Conservation (phyloP, 2,329 filamentous ascomycete species). For the Lomentospora prolificans region DNA sequence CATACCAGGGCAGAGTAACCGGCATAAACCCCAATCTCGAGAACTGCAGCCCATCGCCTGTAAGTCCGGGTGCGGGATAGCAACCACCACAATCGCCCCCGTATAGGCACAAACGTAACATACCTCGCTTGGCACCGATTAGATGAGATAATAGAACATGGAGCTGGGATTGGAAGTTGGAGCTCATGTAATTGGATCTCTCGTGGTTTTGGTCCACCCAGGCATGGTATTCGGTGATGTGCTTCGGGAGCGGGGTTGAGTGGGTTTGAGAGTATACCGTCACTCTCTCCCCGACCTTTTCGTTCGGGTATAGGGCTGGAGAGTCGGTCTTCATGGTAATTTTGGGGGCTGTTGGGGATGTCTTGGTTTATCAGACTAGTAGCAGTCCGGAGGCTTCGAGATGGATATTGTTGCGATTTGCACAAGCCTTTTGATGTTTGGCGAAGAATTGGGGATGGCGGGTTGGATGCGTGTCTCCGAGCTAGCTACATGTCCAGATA, state of each 20-base stretch:
- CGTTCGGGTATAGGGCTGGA: slow-evolving; percentile 31
- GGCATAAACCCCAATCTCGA: slow-evolving; percentile 39
- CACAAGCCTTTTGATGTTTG: no score
- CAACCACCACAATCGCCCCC: no score
- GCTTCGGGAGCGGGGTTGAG: slow-evolving; percentile 30
- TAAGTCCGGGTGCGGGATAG: no score
- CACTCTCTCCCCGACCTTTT: slow-evolving; percentile 29
- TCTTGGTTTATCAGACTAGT: no score
- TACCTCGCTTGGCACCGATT: slow-evolving; percentile 29
- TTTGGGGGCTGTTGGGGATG: no score
- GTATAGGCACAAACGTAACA: no score
- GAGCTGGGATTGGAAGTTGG: slow-evolving; percentile 30
- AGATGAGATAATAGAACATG: slow-evolving; percentile 30
- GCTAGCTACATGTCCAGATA: neutral
- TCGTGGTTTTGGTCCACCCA: slow-evolving; percentile 15
- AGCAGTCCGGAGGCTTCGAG: no score
- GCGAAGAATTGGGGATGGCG: neutral
- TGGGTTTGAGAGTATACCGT: slow-evolving; percentile 31
- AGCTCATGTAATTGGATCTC: slow-evolving; percentile 28
- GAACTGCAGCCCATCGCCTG: slow-evolving; percentile 20
- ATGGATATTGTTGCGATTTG: no score
- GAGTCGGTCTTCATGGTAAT: slow-evolving; percentile 27
- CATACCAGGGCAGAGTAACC: slow-evolving; percentile 40
- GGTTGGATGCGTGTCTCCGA: neutral
- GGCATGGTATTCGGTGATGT: slow-evolving; percentile 32